Base-by-base conservation (phyloP, 2,329 filamentous ascomycete genomes). In the Exophiala dermatitidis region DNA sequence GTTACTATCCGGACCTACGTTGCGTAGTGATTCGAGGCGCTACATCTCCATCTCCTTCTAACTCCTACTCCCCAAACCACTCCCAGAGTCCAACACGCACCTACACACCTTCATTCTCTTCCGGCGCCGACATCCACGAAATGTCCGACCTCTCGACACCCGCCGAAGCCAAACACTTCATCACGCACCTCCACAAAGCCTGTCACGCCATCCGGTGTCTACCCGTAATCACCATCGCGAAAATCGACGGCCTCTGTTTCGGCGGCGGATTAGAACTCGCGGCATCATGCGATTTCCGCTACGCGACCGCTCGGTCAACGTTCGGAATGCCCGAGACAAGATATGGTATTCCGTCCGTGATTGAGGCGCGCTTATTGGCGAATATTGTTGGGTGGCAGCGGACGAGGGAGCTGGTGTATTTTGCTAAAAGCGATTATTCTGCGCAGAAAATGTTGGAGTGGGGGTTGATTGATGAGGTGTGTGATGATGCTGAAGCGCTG, bases 91-190 rank as follows among this genome's bases (percentile, higher is more conserved):
- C 19, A 2, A 19, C 19, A 19, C 19, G 19, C 36, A 12, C 5
- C 36, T n/a, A 38, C 38, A 43, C 40, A 26, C 95, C 89, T 73
- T 90, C 90, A 64, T 95, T 95, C 77, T 93, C 88, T 73, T 86
- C 85, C 65, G 94, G 89, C 59, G 90, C 90, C 65, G 91, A 95
- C 70, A 88, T 90, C 50, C 90, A 95, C 67, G 91, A 96, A 40
- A 67, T 67, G 63, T 54, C 57, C 5, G n/a, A n/a, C 1, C 34
- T 67, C 30, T 42, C 58, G 5, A 58, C 50, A 9, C 65, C 52
- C 40, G 54, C 41, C 10, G 61, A 68, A 6, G 71, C 71, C 1
- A 53, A 64, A 7, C 43, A 38, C 1, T 72, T 72, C 63, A 73
- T 73, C 50, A 61, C 57, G 4, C 57, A 54, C 8, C 54, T 63